Percentiles rank a stretch among this genome's conserved stretches.
Conservation (phyloP, 1,284 basidiomycete species). For the Retiboletus flavoniger region DNA sequence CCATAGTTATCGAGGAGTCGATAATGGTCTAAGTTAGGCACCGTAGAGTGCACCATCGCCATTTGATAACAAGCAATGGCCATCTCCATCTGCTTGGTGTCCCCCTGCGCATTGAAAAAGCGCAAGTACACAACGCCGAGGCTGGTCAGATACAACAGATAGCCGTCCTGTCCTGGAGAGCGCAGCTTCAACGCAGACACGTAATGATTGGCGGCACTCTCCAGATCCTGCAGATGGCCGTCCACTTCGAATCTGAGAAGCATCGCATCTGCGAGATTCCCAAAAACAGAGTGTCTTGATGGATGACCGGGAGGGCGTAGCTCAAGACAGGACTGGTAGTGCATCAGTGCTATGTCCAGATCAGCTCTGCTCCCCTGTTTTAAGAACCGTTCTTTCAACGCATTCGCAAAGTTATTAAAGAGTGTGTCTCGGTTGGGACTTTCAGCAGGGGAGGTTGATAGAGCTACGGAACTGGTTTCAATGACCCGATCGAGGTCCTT, state of each 20-base stretch:
- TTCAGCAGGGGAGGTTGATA: slow-evolving; percentile 5
- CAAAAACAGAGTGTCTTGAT: slow-evolving; percentile 16
- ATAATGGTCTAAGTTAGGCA: slow-evolving; percentile 18
- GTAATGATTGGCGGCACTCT: slow-evolving; percentile 14
- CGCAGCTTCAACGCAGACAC: slow-evolving; percentile 17
- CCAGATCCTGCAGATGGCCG: slow-evolving; percentile 20
- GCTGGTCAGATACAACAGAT: slow-evolving; percentile 7
- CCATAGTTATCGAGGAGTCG: slow-evolving; percentile 26
- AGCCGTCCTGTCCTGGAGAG: slow-evolving; percentile 20
- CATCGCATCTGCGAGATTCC: slow-evolving; percentile 20
- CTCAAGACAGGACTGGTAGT: slow-evolving; percentile 21
- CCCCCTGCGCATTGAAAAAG: slow-evolving; percentile 12
- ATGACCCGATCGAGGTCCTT: slow-evolving; percentile 23
- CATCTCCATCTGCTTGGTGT: slow-evolving; percentile 15
- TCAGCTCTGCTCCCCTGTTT: slow-evolving; percentile 18
- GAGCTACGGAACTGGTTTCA: slow-evolving; percentile 13
- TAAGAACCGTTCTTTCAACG: slow-evolving; percentile 21
- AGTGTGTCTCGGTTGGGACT: slow-evolving; percentile 20
- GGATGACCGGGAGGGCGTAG: slow-evolving; percentile 27
- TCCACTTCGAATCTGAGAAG: slow-evolving; percentile 19
- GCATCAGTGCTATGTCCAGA: slow-evolving; percentile 19
- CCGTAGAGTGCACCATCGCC: slow-evolving; percentile 22
- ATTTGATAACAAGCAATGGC: slow-evolving; percentile 19
- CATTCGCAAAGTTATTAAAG: slow-evolving; percentile 23
- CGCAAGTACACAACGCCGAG: slow-evolving; percentile 10